Evolutionary conservation across 140 eudicot genomes (phyloP), one percentile per base, ranked within the genome.

Genomic region (Anethum foeniculum): DNA sequence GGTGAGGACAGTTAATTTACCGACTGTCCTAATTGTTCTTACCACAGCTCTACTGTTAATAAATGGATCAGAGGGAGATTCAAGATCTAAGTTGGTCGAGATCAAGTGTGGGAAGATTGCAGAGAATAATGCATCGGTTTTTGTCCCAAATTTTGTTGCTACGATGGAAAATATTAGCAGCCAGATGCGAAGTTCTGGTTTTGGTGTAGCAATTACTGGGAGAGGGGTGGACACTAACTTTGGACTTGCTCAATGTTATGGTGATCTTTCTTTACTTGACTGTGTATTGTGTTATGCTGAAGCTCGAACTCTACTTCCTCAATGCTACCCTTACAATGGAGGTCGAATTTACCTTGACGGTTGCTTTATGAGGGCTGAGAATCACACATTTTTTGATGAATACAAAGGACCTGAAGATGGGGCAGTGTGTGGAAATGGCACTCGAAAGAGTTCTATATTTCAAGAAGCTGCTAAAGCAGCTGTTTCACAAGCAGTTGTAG

Each of bases 261-360:
- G 91, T 9, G 98, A 91, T 82, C 96, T 93, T 77, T 86, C 92
- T 23, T 80, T 85, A 76, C 84, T 79, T 4, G 92, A 93, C 77
- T 93, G 98, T 75, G 90, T 88, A 46, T 47, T 91, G 71, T 93
- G 97, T 88, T 91, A 87, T 78, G 91, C 91, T 5, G 83, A 88
- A 39, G 96, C 98, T 28, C 90, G 93, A 41, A 88, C 88, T 76
- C 78, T 80, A 56, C 82, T 90, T 72, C 91, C 98, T 25, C 86
- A 83, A 60, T 93, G 97, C 82, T 93, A 81, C 62, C 98, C 97
- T 14, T 23, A 16, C 56, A 90, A 85, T 12, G 93, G 91, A 12
- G 96, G 92, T 58, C 84, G 91, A 32, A 81, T 90, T 79, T 91
- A 74, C 82, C 94, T 88, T 46, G 96, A 93, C 25, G 98, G 98